Evolutionary conservation across 495 filamentous ascomycete genomes (phyloP).

Genomic region (Neurospora sp.): DNA sequence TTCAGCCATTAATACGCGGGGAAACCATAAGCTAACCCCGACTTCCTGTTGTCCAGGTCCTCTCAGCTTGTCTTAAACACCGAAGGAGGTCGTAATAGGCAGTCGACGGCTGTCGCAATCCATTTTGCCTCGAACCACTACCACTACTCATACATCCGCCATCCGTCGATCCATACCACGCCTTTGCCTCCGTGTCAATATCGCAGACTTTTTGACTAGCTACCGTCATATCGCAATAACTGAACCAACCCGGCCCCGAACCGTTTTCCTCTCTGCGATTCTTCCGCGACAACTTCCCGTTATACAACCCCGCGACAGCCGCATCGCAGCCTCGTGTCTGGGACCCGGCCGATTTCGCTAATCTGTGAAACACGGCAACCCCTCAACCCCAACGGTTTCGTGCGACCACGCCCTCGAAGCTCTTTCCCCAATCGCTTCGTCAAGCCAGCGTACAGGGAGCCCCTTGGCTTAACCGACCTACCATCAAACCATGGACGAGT

Average conservation of each 20-base stretch:
- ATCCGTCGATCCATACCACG: neutral
- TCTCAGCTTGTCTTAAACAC: neutral
- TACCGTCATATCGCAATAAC: neutral
- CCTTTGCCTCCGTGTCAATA: neutral
- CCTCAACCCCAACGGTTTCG: neutral
- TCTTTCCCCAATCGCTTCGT: neutral
- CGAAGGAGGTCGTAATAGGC: neutral
- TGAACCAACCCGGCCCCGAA: neutral
- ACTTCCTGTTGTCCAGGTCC: neutral
- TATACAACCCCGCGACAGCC: neutral
- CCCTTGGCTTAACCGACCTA: neutral
- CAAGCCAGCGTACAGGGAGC: neutral
- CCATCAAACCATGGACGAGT: constrained; percentile 17
- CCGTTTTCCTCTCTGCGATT: neutral
- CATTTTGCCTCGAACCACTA: neutral
- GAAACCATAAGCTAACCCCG: neutral
- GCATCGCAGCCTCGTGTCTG: neutral
- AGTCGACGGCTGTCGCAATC: neutral
- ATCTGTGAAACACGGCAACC: neutral
- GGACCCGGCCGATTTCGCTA: neutral
- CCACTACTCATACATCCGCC: neutral
- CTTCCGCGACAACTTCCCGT: neutral
- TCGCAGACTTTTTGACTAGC: neutral
- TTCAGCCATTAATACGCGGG: neutral
- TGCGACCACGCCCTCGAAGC: neutral